A percentile compares a stretch with the other conserved stretches of the same genome.
Evolutionary conservation across 2,329 filamentous ascomycete species (phyloP).

Genomic region (Colletotrichum sp.): DNA sequence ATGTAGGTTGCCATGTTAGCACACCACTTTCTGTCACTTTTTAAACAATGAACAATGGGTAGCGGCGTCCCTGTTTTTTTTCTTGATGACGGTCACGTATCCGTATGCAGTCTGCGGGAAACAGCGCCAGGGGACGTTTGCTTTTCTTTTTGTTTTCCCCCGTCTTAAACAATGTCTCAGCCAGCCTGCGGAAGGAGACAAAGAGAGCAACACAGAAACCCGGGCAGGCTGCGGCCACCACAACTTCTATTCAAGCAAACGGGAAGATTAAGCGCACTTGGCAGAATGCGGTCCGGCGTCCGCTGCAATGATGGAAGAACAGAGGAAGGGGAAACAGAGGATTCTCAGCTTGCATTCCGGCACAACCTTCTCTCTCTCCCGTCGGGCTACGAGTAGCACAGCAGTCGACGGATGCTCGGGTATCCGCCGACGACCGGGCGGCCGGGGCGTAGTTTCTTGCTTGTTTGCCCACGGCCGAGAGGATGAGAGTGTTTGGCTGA

Average conservation of each 20-base stretch:
- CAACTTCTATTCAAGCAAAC: background rate
- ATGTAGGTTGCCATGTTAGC: background rate
- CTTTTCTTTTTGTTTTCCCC: background rate
- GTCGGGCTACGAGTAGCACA: background rate
- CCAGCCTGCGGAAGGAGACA: background rate
- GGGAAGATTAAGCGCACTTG: background rate
- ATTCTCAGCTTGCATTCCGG: background rate
- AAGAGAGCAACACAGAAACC: background rate
- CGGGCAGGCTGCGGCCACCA: background rate
- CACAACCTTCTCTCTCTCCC: background rate
- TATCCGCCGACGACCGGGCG: background rate
- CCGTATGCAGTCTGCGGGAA: background rate
- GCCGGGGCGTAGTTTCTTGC: background rate
- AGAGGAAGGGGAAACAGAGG: background rate
- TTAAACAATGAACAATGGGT: background rate
- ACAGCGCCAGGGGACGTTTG: background rate
- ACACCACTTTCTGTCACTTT: background rate
- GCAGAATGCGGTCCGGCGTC: background rate
- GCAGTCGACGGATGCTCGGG: background rate
- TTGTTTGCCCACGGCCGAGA: background rate
- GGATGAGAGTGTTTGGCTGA: background rate
- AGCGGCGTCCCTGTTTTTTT: background rate
- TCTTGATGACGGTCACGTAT: background rate
- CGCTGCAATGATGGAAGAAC: background rate
- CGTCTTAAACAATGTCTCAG: background rate